Evolutionary conservation across 306 rosid species (phyloP), one percentile per base, ranked within the genome.

Genomic region (Cercis canadensis): DNA sequence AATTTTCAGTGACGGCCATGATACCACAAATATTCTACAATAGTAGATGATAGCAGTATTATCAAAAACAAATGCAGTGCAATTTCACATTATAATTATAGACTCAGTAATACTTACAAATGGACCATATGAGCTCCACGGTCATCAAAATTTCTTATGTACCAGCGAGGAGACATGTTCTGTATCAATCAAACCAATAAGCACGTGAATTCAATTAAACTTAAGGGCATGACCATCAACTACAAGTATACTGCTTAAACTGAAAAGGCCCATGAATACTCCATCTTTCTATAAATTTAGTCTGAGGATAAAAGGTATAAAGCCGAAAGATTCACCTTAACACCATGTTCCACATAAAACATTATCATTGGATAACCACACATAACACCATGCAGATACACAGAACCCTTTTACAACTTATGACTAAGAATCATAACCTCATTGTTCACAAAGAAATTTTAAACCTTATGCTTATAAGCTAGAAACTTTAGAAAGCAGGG

Each of bases 101-200:
- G 51, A 72, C n/a, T 82, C 62, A 56, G 37, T 56, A 69, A 34
- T 67, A 86, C 97, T 81, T 81, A 90, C 97, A 90, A 80, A 80
- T 90, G 97, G 59, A 86, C 79, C 97, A 90, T 90, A 31, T 45
- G 64, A 73, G 84, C 89, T 79, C 78, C 81, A 32, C 15, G 34
- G 55, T 84, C 88, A 46, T 81, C 86, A 59, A 83, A 90, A 77
- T 90, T 90, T 78, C 86, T 80, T 58, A 90, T 79, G 82, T 88
- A 90, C 97, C 97, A 90, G 46, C 95, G 92, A 59, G 97, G 95
- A n/a, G 86, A 88, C 87, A 85, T 84, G 78, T 72, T 86, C 97
- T 90, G 86, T 65, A 86, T 39, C 24, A 74, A 56, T 49, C 60
- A 62, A n/a, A 82, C 61, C 60, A 64, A 44, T 34, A 60, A 54